These are phyloP conservation scores for Austroboletus novae-zelandiae DNA, from an alignment of 1,284 basidiomycete genomes.

Conservation along the genomic window DNA sequence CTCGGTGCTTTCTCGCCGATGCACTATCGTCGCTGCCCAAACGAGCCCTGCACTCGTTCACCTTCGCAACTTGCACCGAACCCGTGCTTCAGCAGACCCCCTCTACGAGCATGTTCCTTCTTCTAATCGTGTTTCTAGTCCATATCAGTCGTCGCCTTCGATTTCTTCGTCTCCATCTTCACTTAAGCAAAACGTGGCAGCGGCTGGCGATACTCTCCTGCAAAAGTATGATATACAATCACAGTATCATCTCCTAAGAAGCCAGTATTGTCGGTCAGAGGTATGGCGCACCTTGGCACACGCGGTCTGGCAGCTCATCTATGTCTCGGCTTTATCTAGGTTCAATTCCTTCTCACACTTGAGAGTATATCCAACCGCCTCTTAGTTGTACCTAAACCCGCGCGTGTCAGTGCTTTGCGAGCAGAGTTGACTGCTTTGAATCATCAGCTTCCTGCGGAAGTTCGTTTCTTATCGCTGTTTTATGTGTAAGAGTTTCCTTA, in stretches of 20 bases:
- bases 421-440: slow-evolving; percentile 96
- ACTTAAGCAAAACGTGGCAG: slow-evolving; percentile 43
- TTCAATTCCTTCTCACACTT: slow-evolving; percentile 84
- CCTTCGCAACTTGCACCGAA: slow-evolving; percentile 47
- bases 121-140: slow-evolving; percentile 37
- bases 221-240: slow-evolving; percentile 66
- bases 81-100: slow-evolving; percentile 67
- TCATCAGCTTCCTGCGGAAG: slow-evolving; percentile 93
- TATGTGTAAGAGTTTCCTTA: neutral
- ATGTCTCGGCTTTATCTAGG: slow-evolving; percentile 36
- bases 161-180: slow-evolving; percentile 49
- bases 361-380: slow-evolving; percentile 94
- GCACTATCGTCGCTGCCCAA: slow-evolving; percentile 57
- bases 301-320: slow-evolving; percentile 1
- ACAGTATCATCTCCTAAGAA: slow-evolving; percentile 75
- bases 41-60: slow-evolving; percentile 69
- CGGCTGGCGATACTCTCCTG: slow-evolving; percentile 52
- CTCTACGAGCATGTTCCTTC: slow-evolving; percentile 62
- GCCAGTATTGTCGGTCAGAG: slow-evolving; percentile 91
- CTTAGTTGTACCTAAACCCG: slow-evolving; percentile 89
- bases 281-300: slow-evolving; percentile 34
- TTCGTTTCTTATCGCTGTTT: slow-evolving; percentile 35
- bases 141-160: slow-evolving; percentile 67
- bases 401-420: slow-evolving; percentile 90
- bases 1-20: slow-evolving; percentile 37